A percentile compares a stretch with the other conserved stretches of the same genome.
Evolutionary conservation across 1,139 yeast genomes (phyloP).

Genomic region (Zygosaccharomyces sapae): DNA sequence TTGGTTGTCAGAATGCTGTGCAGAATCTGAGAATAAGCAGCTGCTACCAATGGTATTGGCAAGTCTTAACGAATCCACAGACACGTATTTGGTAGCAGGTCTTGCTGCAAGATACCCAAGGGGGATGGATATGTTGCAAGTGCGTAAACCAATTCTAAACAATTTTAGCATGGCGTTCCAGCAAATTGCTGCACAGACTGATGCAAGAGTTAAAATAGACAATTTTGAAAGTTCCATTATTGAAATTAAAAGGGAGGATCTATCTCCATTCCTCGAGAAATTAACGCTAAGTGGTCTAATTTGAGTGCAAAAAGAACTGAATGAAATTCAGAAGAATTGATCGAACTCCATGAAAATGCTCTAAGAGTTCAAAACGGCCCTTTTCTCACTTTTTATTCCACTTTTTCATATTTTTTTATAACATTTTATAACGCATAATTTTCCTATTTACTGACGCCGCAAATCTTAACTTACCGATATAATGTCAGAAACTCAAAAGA

Average conservation of each 20-base stretch:
- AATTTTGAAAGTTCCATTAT: slow-evolving; percentile 93
- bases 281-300: slow-evolving; percentile 52
- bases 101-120: slow-evolving; percentile 79
- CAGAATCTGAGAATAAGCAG: slow-evolving; percentile 65
- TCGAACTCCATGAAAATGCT: not conserved
- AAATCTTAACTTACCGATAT: not conserved
- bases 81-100: slow-evolving; percentile 85
- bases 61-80: slow-evolving; percentile 68
- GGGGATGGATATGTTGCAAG: slow-evolving; percentile 47
- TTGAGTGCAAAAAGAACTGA: slow-evolving; percentile 13
- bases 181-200: slow-evolving; percentile 73
- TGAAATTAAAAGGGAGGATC: slow-evolving; percentile 82
- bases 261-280: slow-evolving; percentile 80
- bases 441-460: slow-evolving; percentile 2
- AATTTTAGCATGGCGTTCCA: slow-evolving; percentile 90
- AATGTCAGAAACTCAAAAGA: not conserved
- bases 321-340: not conserved
- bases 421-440: not conserved
- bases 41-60: slow-evolving; percentile 85
- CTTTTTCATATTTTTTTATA: not conserved
- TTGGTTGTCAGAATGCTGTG: slow-evolving; percentile 88
- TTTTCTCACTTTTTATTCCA: not conserved
- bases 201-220: slow-evolving; percentile 86
- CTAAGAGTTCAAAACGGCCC: not conserved
- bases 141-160: slow-evolving; percentile 50